Evolutionary conservation across 192 early-diverging fungal genomes (phyloP), one percentile per base, ranked within the genome.

Genomic region (Powellomyces hirtus): DNA sequence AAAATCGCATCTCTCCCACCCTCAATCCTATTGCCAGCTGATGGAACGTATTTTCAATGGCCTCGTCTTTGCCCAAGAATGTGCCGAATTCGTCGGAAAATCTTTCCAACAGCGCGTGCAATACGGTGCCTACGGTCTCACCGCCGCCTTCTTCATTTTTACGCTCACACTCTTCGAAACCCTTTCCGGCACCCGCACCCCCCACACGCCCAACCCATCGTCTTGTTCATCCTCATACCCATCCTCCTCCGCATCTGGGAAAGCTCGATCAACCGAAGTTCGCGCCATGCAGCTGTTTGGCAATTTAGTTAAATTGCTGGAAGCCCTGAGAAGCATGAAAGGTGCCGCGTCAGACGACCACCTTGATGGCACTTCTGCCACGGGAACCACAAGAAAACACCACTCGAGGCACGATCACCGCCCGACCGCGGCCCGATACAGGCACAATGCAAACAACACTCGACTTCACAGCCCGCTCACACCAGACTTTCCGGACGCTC

Each of bases 221-320:
- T 22, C 18, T 4, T 33, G 55, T 14, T 33, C 34, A 35, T 18
- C 55, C 18, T 14, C 55, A 30, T 8, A 4, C 2, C 14, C 59
- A 7, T 4, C 36, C 20, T 7, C 59, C 20, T 30, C 59, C 18
- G 35, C 59, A 37, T 2, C 34, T 16, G 18, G 29, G 24, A 29
- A 5, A 16, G 37, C 59, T 20, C 63, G 36, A 13, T 14, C 26
- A 16, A 56, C 53, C 4, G 51, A 53, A 27, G 64, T 38, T 31
- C 64, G 53, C 33, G 64, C 40, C 16, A 24, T 66, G 26, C 64
- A 66, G 18, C 18, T 38, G 16, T 66, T 66, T 66, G 53, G 64
- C 53, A 36, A 66, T 24, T 36, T 66, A 0, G 53, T 66, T 2
- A 16, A 33, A 13, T n/a, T 66, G 22, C 34, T 66, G 20, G 62